Evolutionary conservation across 2,329 filamentous ascomycete species (phyloP).

Genomic region (Trichoderma oligosporum): DNA sequence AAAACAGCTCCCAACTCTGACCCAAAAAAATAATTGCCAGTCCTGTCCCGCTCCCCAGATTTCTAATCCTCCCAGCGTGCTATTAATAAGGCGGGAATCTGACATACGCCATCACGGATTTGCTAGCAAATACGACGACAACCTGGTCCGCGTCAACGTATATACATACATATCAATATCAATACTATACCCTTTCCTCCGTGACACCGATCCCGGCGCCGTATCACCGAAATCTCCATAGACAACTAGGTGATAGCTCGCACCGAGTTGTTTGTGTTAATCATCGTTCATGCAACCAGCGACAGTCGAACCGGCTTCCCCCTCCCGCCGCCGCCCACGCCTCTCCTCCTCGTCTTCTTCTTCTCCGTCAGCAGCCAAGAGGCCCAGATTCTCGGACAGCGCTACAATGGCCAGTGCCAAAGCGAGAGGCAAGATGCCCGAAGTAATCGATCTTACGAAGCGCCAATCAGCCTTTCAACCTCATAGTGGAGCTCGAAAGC

Average conservation of each 20-base stretch:
- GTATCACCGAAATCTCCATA: neutral
- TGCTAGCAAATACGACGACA: neutral
- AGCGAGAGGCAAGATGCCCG: constrained; percentile 40
- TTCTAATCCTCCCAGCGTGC: neutral
- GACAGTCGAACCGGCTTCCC: constrained; percentile 29
- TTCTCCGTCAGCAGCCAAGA: constrained; percentile 30
- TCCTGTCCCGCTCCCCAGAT: constrained; percentile 11
- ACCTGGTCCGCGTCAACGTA: neutral
- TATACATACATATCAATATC: no score
- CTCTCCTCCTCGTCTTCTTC: constrained; percentile 33
- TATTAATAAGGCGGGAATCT: constrained; percentile 1
- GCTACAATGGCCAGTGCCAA: constrained; percentile 35
- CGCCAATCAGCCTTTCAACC: constrained; percentile 58
- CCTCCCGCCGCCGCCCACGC: constrained; percentile 40
- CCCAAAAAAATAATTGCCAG: neutral
- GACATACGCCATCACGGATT: neutral
- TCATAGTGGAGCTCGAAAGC: constrained; percentile 72
- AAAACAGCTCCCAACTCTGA: neutral
- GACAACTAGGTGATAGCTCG: neutral
- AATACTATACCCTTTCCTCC: neutral
- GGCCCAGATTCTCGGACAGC: constrained; percentile 30
- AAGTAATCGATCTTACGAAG: constrained; percentile 36
- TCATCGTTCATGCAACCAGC: constrained; percentile 34
- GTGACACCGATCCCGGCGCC: constrained; percentile 6
- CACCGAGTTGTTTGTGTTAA: constrained; percentile 4